phyloP scores from a whole-genome alignment of 2,329 filamentous ascomycete species.

The Oidium heveae region DNA sequence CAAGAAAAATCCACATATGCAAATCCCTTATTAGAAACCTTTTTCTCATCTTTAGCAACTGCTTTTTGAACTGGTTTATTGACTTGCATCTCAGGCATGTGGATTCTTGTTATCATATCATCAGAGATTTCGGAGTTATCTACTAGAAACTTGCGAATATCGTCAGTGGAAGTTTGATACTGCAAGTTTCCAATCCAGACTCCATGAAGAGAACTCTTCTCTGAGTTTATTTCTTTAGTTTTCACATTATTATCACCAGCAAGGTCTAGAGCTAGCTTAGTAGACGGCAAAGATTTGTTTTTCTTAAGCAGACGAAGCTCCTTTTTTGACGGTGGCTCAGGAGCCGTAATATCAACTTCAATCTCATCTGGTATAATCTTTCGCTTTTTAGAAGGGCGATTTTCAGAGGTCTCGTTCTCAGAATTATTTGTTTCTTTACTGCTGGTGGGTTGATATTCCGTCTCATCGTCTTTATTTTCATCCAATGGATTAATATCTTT shows the following conservation, averaged over 20 bases:
- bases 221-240: slow-evolving; percentile 17
- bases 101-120: slow-evolving; percentile 54
- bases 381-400: slow-evolving; percentile 30
- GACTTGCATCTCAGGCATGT: slow-evolving; percentile 24
- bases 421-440: background rate
- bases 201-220: slow-evolving; percentile 50
- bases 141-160: slow-evolving; percentile 59
- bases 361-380: slow-evolving; percentile 45
- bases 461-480: too few species aligned
- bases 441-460: background rate
- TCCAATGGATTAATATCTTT: too few species aligned
- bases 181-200: slow-evolving; percentile 92
- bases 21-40: slow-evolving; percentile 55
- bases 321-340: slow-evolving; percentile 87
- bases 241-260: slow-evolving; percentile 13
- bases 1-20: slow-evolving; percentile 83
- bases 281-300: slow-evolving; percentile 29
- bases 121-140: slow-evolving; percentile 40
- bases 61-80: slow-evolving; percentile 12
- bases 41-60: slow-evolving; percentile 11
- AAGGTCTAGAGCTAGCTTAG: slow-evolving; percentile 14
- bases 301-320: slow-evolving; percentile 78
- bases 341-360: slow-evolving; percentile 70
- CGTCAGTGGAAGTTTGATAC: slow-evolving; percentile 51
- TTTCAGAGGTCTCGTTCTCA: slow-evolving; percentile 2